Conservation (phyloP, 2,329 filamentous ascomycete species). For the Pseudocercospora pini-densiflorae region DNA sequence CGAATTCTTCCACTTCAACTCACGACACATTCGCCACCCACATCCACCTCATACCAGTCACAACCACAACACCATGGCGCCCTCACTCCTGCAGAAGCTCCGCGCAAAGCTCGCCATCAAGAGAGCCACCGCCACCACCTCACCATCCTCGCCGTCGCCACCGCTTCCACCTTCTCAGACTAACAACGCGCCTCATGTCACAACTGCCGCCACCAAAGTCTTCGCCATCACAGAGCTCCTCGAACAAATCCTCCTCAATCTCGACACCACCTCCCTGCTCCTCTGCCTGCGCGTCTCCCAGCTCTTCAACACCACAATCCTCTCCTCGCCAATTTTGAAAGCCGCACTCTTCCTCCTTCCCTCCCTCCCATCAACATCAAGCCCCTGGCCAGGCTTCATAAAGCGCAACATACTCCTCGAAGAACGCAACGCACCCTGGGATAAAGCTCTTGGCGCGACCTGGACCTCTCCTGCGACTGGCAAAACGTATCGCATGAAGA, state of each 20-base stretch:
- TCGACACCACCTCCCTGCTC: neutral
- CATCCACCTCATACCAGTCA: neutral
- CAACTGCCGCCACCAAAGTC: neutral
- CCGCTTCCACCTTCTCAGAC: neutral
- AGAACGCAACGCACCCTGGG: neutral
- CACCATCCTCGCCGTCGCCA: neutral
- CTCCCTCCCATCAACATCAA: neutral
- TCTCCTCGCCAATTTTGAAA: neutral
- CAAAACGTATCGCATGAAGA: too few relatives aligned
- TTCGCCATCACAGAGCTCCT: neutral
- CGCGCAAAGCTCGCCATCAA: neutral
- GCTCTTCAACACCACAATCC: neutral
- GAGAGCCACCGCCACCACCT: neutral
- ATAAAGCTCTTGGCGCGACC: neutral
- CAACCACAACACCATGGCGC: neutral
- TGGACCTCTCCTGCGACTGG: neutral
- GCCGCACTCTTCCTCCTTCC: neutral
- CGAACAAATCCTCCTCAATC: neutral
- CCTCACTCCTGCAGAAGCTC: neutral
- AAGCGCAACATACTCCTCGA: neutral
- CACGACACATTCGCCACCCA: too few relatives aligned
- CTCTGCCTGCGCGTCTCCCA: neutral
- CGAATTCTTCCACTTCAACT: too few relatives aligned
- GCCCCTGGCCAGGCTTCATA: neutral
- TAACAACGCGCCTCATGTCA: neutral